These are phyloP conservation scores for Brassica hybrid DNA, from an alignment of 441 rosid genomes.

Conservation along the genomic window DNA sequence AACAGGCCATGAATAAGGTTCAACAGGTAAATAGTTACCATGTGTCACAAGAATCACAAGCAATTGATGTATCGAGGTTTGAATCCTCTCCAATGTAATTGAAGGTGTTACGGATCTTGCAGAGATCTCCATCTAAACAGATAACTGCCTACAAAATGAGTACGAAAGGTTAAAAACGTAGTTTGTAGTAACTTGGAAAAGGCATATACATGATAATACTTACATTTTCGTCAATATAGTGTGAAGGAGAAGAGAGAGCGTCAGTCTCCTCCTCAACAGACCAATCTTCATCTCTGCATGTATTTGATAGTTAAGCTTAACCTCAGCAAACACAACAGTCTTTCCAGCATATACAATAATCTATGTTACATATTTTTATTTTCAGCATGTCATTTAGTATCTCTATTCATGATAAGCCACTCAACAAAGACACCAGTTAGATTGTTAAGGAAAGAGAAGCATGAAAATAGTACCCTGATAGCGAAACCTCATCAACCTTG, in stretches of 20 bases:
- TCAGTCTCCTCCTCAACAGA: slow-evolving; percentile 74
- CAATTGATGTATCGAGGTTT: slow-evolving; percentile 93
- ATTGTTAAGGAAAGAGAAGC: not conserved
- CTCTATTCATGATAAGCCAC: no score
- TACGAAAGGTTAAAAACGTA: slow-evolving; percentile 40
- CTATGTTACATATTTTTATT: slow-evolving; percentile 8
- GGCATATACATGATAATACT: slow-evolving; percentile 28
- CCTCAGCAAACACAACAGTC: slow-evolving; percentile 2
- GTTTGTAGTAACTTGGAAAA: slow-evolving; percentile 13
- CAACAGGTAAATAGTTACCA: slow-evolving; percentile 61
- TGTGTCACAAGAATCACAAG: slow-evolving; percentile 96
- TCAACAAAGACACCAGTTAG: no score
- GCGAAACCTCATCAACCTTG: slow-evolving; percentile 68
- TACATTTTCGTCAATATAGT: slow-evolving; percentile 98
- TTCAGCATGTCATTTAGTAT: not conserved
- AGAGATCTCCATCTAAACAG: slow-evolving; percentile 97
- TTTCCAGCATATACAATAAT: not conserved
- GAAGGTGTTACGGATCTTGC: slow-evolving; percentile 77
- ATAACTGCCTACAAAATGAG: slow-evolving; percentile 88
- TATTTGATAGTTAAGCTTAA: slow-evolving; percentile 28
- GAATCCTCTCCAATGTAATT: slow-evolving; percentile 61
- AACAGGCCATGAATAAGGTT: slow-evolving; percentile 11
- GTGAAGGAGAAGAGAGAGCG: slow-evolving; percentile 80
- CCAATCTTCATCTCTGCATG: slow-evolving; percentile 93
- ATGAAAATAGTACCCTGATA: slow-evolving; percentile 60